Percentiles rank a stretch among this genome's conserved stretches.
phyloP scores from a whole-genome alignment of 768 basidiomycete genomes.

The Leccinum rimulosum region DNA sequence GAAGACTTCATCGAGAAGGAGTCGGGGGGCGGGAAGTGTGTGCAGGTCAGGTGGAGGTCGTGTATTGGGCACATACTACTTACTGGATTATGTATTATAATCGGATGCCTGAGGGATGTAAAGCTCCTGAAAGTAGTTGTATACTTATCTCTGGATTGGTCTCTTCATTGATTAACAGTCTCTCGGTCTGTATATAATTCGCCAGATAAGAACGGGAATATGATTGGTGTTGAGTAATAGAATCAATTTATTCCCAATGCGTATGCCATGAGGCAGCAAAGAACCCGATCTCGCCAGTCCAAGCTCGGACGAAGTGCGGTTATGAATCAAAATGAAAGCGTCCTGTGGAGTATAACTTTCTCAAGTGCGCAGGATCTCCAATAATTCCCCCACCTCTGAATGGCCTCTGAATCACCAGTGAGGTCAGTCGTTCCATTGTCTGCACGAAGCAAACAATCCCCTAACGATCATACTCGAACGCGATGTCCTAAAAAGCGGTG shows the following conservation, averaged over 20 bases:
- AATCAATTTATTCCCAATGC: not conserved
- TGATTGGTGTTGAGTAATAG: not conserved
- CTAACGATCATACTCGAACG: not conserved
- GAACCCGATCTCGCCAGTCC: not conserved
- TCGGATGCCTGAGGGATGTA: no score
- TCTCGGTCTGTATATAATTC: not conserved
- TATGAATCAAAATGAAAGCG: not conserved
- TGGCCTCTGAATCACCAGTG: not conserved
- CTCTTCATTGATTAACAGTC: not conserved
- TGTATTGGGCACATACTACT: not conserved
- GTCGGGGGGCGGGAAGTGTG: slow-evolving; percentile 46
- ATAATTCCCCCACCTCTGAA: not conserved
- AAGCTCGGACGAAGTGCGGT: slow-evolving; percentile 1
- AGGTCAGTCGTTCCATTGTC: slow-evolving; percentile 4
- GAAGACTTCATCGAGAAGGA: slow-evolving; percentile 57
- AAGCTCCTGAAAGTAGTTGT: no score
- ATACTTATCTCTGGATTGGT: no score
- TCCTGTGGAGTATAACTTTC: not conserved
- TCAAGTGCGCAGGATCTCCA: not conserved
- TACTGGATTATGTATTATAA: slow-evolving; percentile 39
- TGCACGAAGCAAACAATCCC: not conserved
- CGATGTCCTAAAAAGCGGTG: not conserved
- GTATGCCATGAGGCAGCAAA: not conserved
- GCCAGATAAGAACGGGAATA: not conserved
- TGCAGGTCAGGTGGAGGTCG: slow-evolving; percentile 45